These are phyloP conservation scores for Glonium stellatum DNA, from an alignment of 495 filamentous ascomycete genomes.

Conservation along the genomic window DNA sequence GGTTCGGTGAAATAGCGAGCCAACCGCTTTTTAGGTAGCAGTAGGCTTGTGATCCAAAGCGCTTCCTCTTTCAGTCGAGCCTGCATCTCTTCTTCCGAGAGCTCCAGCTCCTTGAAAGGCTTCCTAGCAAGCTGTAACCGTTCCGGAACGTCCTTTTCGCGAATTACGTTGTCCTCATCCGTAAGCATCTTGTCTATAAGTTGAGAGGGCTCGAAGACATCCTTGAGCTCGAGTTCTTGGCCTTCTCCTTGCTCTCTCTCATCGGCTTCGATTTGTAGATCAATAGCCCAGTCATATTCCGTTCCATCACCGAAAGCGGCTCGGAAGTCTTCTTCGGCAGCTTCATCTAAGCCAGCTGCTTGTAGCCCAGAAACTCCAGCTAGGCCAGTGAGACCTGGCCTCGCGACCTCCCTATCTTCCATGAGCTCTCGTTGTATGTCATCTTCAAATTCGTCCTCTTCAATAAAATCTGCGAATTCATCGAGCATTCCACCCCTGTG, in stretches of 20 bases:
- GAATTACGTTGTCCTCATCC: slow-evolving; percentile 87
- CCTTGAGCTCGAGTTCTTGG: slow-evolving; percentile 76
- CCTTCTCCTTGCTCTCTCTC: slow-evolving; percentile 64
- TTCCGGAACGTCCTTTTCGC: slow-evolving; percentile 80
- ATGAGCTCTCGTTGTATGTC: slow-evolving; percentile 56
- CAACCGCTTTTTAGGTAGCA: slow-evolving; percentile 77
- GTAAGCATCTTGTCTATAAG: slow-evolving; percentile 89
- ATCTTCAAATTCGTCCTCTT: slow-evolving; percentile 78
- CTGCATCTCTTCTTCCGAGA: slow-evolving; percentile 60
- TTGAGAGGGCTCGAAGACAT: slow-evolving; percentile 95
- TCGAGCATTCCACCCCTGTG: slow-evolving; percentile 53
- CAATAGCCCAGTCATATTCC: slow-evolving; percentile 90
- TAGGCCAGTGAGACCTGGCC: slow-evolving; percentile 56
- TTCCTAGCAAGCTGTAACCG: slow-evolving; percentile 87
- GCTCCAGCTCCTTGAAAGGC: slow-evolving; percentile 68
- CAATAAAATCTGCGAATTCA: slow-evolving; percentile 96
- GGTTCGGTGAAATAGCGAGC: slow-evolving; percentile 63
- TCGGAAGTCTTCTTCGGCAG: slow-evolving; percentile 88
- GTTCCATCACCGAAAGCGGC: slow-evolving; percentile 90
- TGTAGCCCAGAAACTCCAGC: slow-evolving; percentile 59
- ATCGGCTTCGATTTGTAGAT: slow-evolving; percentile 68
- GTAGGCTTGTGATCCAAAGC: slow-evolving; percentile 78
- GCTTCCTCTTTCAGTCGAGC: slow-evolving; percentile 69
- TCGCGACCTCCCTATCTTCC: slow-evolving; percentile 81
- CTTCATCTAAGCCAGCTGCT: slow-evolving; percentile 74